Conservation (phyloP, 108 stramenopile genomes). For the Schizochytrium sp. region DNA sequence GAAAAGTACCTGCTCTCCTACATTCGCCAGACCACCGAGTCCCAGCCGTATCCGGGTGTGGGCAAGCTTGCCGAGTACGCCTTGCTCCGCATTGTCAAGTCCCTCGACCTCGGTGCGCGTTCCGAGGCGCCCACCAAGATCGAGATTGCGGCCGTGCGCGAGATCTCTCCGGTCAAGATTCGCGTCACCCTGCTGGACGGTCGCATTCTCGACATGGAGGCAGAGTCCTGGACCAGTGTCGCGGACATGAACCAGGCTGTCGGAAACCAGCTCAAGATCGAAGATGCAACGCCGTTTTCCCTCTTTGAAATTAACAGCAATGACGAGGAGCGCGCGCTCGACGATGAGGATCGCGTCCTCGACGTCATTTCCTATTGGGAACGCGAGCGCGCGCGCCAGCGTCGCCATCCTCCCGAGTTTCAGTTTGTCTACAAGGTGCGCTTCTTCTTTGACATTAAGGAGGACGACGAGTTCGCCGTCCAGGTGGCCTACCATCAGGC, state of each 20-base stretch:
- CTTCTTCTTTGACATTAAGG: conserved; percentile 26
- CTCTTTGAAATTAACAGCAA: conserved; percentile 28
- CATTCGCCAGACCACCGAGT: neutral
- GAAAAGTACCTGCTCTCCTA: neutral
- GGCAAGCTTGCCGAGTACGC: conserved; percentile 22
- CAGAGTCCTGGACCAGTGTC: conserved; percentile 27
- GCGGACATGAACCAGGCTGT: conserved; percentile 12
- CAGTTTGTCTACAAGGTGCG: conserved; percentile 34
- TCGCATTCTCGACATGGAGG: conserved; percentile 2
- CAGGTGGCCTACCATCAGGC: conserved; percentile 34
- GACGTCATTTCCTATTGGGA: conserved; percentile 38
- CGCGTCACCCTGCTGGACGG: conserved; percentile 34
- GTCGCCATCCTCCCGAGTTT: neutral
- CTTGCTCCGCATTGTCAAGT: neutral
- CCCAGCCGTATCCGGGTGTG: neutral
- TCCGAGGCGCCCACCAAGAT: conserved; percentile 26
- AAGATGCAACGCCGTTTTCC: neutral
- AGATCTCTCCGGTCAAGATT: neutral
- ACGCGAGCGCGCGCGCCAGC: conserved; percentile 1
- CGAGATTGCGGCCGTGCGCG: conserved; percentile 24
- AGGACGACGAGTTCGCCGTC: conserved; percentile 16
- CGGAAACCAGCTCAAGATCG: neutral
- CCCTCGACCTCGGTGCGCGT: conserved; percentile 24
- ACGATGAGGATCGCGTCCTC: conserved; percentile 32
- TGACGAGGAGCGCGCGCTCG: conserved; percentile 36